Percentiles rank a stretch among this genome's conserved stretches.
Conservation (phyloP, 305 asterid genomes). For the Fraxinus xanthoxyloides region DNA sequence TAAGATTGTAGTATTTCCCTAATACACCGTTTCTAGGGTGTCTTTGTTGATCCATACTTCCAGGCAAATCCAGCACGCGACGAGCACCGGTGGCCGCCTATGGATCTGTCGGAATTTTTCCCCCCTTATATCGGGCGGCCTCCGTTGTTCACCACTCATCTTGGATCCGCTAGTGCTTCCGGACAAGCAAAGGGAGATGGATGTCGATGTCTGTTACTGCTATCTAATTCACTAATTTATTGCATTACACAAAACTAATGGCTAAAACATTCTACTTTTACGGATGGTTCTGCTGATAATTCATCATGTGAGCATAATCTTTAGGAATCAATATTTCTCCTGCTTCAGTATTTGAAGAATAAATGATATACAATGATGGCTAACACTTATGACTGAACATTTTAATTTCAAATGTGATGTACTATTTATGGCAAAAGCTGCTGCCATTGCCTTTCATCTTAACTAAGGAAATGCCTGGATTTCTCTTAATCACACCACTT, state of each 20-base stretch:
- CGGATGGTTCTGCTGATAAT: neutral
- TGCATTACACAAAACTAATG: neutral
- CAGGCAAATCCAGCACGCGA: neutral
- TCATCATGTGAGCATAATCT: conserved; percentile 14
- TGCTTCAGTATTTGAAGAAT: neutral
- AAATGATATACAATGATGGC: neutral
- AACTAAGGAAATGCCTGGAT: neutral
- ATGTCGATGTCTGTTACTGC: neutral
- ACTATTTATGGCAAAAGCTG: neutral
- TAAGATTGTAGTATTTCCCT: neutral
- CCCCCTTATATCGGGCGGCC: too few species aligned
- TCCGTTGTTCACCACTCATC: too few species aligned
- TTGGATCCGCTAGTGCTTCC: neutral
- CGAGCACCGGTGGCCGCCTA: neutral
- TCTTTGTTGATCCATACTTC: neutral
- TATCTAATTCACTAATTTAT: neutral
- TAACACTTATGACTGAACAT: neutral
- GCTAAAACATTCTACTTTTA: neutral
- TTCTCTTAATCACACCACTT: conserved; percentile 15
- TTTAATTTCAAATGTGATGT: neutral
- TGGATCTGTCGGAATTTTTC: neutral
- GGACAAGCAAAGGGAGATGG: neutral
- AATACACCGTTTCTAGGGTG: neutral
- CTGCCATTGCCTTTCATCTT: conserved; percentile 2
- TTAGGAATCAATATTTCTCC: neutral